Percentiles rank a stretch among this genome's conserved stretches.
phyloP scores from a whole-genome alignment of 2,329 filamentous ascomycete species.

The Arthrobotrys conoides region DNA sequence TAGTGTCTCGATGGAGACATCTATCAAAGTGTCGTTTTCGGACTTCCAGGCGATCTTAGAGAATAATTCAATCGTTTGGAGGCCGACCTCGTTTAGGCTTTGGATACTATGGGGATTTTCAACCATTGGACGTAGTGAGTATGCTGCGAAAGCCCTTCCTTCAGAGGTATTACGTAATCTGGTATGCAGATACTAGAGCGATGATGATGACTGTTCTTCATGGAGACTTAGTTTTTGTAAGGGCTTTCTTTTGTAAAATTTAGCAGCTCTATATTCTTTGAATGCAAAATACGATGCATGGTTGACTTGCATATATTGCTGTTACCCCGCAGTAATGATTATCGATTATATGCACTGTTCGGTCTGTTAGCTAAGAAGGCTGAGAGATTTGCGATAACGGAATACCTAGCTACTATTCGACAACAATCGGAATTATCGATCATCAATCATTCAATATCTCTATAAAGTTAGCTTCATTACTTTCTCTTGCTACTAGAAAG shows the following conservation, averaged over 20 bases:
- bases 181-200: too few species aligned
- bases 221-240: neutral
- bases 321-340: constrained; percentile 12
- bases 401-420: too few species aligned
- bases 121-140: constrained; percentile 4
- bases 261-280: neutral
- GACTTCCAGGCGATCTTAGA: neutral
- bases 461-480: too few species aligned
- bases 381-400: neutral
- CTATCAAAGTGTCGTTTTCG: constrained; percentile 17
- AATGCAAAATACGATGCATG: neutral
- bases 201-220: too few species aligned
- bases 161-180: neutral
- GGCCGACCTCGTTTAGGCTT: constrained; percentile 18
- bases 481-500: too few species aligned
- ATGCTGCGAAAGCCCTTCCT: neutral
- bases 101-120: neutral
- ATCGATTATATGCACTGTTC: constrained; percentile 2
- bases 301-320: neutral
- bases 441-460: too few species aligned
- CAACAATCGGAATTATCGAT: too few species aligned
- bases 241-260: neutral
- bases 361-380: neutral
- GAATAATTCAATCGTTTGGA: constrained; percentile 34
- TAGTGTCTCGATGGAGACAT: neutral